Evolutionary conservation across 176 grass and related monocot genomes (phyloP), one percentile per base, ranked within the genome.

Genomic region (Urochloa ruziziensis): DNA sequence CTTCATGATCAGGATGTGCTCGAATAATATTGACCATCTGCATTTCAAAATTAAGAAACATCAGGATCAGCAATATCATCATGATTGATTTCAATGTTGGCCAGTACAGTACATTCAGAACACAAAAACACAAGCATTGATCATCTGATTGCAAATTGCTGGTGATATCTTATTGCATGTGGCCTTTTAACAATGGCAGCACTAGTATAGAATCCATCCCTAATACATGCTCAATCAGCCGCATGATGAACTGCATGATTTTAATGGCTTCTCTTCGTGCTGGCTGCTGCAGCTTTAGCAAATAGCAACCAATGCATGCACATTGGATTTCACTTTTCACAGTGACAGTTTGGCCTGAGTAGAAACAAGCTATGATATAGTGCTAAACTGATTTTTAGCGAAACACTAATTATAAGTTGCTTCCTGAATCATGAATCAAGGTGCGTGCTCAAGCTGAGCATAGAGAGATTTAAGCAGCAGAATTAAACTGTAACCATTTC

Each of bases 1-100:
- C 62, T 69, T 95, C 96, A 88, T 91, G 91, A 61, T 93, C 52
- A 88, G 96, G 93, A 71, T 95, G 82, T 33, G 68, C 78, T 32
- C 19, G 27, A 69, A 95, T 88, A 69, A 95, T 70, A 82, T 91
- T 58, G 88, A 93, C 71, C 6, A 95, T 86, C 91, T 95, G 79
- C 76, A 36, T 27, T 19, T 81, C 30, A 90, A 77, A 81, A 73
- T 7, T 40, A 66, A 59, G 11, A 90, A 46, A 65, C 70, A 51
- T 78, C 6, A 73, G 66, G 13, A 64, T 48, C 18, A 1, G 4
- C 36, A 48, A 73, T 42, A 17, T 36, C 44, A 39, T 48, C 56
- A 66, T 82, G 64, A 74, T 65, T 72, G 51, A 12, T 67, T 58
- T 75, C 4, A 65, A 66, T 54, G 27, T 66, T 57, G 67, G 66